Percentiles rank a stretch among this genome's conserved stretches.
Evolutionary conservation across 148 eudicot species (phyloP).

Genomic region (Drosera capensis): DNA sequence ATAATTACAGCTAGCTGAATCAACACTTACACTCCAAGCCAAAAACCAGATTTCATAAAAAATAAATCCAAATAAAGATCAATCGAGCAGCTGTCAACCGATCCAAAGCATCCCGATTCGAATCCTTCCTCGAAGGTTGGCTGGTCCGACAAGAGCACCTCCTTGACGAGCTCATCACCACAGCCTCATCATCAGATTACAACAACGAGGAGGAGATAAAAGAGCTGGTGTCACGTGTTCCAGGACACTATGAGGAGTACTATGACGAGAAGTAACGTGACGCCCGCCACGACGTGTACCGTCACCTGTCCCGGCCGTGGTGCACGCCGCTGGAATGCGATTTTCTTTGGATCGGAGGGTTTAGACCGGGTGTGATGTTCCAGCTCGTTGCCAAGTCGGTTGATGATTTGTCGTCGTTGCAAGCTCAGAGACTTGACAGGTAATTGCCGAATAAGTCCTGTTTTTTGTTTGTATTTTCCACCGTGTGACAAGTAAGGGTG

Average conservation of each 20-base stretch:
- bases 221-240: conserved; percentile 17
- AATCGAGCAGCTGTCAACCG: no score
- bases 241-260: conserved; percentile 23
- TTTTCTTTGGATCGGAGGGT: conserved; percentile 37
- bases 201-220: conserved; percentile 4
- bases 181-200: neutral
- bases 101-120: no score
- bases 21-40: no score
- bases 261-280: conserved; percentile 28
- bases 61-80: no score
- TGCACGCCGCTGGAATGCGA: conserved; percentile 27
- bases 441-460: neutral
- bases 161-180: conserved; percentile 15
- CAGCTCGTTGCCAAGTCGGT: conserved; percentile 19
- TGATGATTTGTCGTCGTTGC: conserved; percentile 16
- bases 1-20: no score
- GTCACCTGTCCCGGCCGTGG: conserved; percentile 30
- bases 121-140: conserved; percentile 20
- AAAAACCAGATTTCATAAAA: no score
- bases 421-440: conserved; percentile 15
- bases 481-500: neutral
- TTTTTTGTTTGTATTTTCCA: neutral
- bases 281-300: conserved; percentile 16
- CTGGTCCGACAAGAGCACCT: conserved; percentile 15
- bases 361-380: conserved; percentile 20